Percentiles rank a stretch among this genome's conserved stretches.
Conservation (phyloP, 2,329 filamentous ascomycete species). For the Aspergillus sp. region DNA sequence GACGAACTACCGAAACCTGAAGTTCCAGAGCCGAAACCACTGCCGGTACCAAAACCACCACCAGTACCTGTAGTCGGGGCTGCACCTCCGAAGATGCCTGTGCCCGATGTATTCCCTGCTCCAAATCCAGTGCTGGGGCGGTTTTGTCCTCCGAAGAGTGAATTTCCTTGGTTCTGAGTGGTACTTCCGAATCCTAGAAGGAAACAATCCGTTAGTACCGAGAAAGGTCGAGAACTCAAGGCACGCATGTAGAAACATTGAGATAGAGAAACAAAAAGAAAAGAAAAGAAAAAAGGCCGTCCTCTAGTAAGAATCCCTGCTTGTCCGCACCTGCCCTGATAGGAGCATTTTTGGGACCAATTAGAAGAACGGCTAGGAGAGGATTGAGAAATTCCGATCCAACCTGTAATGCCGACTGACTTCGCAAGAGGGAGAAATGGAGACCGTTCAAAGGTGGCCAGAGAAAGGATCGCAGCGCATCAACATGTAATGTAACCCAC, state of each 20-base stretch:
- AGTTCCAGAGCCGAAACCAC: conserved; percentile 36
- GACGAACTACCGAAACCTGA: conserved; percentile 36
- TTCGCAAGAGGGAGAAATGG: conserved; percentile 6
- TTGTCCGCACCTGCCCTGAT: background rate
- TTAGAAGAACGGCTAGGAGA: background rate
- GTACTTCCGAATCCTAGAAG: conserved; percentile 43
- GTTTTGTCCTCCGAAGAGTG: conserved; percentile 43
- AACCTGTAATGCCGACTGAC: background rate
- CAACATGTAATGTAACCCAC: conserved; percentile 22
- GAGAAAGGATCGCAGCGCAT: conserved; percentile 33
- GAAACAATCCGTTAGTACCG: conserved; percentile 24
- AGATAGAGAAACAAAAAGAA: conserved; percentile 10
- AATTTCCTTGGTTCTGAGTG: conserved; percentile 37
- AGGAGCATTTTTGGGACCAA: background rate
- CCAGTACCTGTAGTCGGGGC: conserved; percentile 23
- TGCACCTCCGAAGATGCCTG: conserved; percentile 40
- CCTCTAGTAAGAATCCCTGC: conserved; percentile 11
- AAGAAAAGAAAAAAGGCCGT: conserved; percentile 11
- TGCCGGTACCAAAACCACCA: conserved; percentile 24
- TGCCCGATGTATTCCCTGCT: conserved; percentile 35
- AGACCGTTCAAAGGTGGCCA: conserved; percentile 19
- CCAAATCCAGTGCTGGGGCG: conserved; percentile 36
- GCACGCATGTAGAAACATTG: background rate
- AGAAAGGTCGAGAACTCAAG: background rate
- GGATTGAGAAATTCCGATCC: background rate